Percentiles rank a stretch among this genome's conserved stretches.
These are phyloP conservation scores for Candida dubliniensis DNA, from an alignment of 1,139 yeast genomes.

Conservation along the genomic window DNA sequence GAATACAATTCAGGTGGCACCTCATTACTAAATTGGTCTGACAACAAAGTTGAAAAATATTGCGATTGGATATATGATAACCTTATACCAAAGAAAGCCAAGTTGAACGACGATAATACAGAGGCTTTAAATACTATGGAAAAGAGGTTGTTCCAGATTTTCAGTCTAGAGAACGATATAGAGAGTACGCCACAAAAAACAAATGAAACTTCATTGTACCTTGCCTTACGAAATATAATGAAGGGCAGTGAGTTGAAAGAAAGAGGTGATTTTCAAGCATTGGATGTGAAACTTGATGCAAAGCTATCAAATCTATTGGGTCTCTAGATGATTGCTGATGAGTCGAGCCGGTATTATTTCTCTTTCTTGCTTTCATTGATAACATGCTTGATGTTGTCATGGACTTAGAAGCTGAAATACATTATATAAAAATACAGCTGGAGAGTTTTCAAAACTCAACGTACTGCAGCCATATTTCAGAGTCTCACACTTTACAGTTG, in stretches of 20 bases:
- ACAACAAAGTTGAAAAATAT: constrained; percentile 37
- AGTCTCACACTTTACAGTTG: too few species aligned
- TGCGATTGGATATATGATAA: constrained; percentile 42
- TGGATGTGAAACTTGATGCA: constrained; percentile 4
- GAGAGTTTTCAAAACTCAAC: too few species aligned
- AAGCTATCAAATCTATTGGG: constrained; percentile 6
- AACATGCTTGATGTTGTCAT: too few species aligned
- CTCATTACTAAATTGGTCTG: constrained; percentile 40
- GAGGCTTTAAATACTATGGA: constrained; percentile 29
- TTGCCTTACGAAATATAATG: constrained; percentile 4
- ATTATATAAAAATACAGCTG: too few species aligned
- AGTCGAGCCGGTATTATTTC: too few species aligned
- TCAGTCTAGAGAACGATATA: constrained; percentile 21
- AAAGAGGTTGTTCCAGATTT: constrained; percentile 38
- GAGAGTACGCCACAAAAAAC: constrained; percentile 1
- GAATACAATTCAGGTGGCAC: constrained; percentile 21
- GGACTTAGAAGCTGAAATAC: too few species aligned
- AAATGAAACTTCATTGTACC: constrained; percentile 2
- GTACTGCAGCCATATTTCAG: too few species aligned
- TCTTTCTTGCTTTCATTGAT: too few species aligned
- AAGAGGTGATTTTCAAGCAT: neutral
- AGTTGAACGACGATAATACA: constrained; percentile 15
- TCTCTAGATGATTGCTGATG: neutral
- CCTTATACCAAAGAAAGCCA: constrained; percentile 27
- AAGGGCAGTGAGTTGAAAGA: neutral